Evolutionary conservation across 768 basidiomycete genomes (phyloP), one percentile per base, ranked within the genome.

Genomic region (Dictyophora rubrovolvata): DNA sequence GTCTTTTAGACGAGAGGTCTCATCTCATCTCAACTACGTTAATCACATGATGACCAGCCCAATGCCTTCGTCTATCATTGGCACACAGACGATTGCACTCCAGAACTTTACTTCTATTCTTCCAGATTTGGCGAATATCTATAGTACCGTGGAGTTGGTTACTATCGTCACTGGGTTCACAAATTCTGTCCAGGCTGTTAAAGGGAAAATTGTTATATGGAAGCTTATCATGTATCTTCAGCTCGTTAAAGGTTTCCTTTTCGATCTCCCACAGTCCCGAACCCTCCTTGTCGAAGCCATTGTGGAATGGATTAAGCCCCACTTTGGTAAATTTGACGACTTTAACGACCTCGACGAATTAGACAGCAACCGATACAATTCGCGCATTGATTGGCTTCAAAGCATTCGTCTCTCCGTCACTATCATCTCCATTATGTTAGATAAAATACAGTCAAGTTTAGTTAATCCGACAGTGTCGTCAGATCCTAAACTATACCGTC

Each of bases 141-240:
- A 91, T 67, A 71, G 81, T 16, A 84, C 80, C 5, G 80, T 88
- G 9, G 93, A 97, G 68, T 82, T 96, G 10, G 90, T 94, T 22
- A 83, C 89, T 12, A 82, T 94, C 61, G 85, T 85, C 11, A 91
- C 92, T 17, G 82, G 83, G 16, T 97, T 97, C 71, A 88, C 89
- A 6, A 91, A 92, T 59, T 83, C 92, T 7, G 79, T 93, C 51
- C 81, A 81, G 7, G 77, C 79, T 8, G 79, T 78, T 33, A 93
- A 87, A 68, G 91, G 93, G 23, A 93, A 89, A 68, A 89, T 94
- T 50, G 82, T 90, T 55, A 86, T 93, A 56, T 92, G 92, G 87
- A 93, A 93, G 70, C 78, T 98, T 50, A 86, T 95, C 65, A 87
- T 96, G 83, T 90, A 93, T 67, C 77, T 94, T 37, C 93, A 95